phyloP scores from a whole-genome alignment of 352 stramenopile species.

The Phytophthora parvispora region DNA sequence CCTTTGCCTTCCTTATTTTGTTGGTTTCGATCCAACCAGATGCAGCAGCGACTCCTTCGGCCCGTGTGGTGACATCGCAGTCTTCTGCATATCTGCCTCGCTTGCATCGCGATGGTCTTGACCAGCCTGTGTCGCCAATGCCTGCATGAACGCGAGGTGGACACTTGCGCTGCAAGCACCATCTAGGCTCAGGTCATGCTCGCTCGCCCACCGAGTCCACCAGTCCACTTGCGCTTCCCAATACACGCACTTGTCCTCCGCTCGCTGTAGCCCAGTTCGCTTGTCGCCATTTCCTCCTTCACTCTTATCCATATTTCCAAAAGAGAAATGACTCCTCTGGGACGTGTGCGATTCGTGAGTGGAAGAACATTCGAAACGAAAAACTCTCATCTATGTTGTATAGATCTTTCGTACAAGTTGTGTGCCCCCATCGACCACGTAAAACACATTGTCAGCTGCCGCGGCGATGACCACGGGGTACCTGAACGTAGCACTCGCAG shows the following conservation, averaged over 20 bases:
- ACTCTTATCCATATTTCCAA: neutral
- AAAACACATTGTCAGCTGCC: neutral
- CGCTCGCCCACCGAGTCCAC: slow-evolving; percentile 26
- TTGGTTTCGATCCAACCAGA: neutral
- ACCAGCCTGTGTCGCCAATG: slow-evolving; percentile 16
- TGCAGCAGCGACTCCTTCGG: neutral
- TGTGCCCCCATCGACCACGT: no score
- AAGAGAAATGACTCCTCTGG: neutral
- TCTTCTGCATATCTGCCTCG: neutral
- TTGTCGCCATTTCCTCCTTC: neutral
- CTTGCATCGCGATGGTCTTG: slow-evolving; percentile 9
- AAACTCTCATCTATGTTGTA: no score
- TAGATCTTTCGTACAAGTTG: neutral
- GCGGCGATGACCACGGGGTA: neutral
- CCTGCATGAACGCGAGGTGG: slow-evolving; percentile 27
- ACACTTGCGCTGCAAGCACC: slow-evolving; percentile 3
- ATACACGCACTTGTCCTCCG: slow-evolving; percentile 20
- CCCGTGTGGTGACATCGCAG: no score
- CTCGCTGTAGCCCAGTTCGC: slow-evolving; percentile 3
- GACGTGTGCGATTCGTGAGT: neutral
- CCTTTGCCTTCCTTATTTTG: neutral
- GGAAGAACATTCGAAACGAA: no score
- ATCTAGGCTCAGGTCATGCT: slow-evolving; percentile 18
- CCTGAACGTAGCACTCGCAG: neutral
- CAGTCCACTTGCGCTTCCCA: slow-evolving; percentile 29